Base-by-base conservation (phyloP, 768 basidiomycete genomes). In the Coprinopsis strossmayeri region DNA sequence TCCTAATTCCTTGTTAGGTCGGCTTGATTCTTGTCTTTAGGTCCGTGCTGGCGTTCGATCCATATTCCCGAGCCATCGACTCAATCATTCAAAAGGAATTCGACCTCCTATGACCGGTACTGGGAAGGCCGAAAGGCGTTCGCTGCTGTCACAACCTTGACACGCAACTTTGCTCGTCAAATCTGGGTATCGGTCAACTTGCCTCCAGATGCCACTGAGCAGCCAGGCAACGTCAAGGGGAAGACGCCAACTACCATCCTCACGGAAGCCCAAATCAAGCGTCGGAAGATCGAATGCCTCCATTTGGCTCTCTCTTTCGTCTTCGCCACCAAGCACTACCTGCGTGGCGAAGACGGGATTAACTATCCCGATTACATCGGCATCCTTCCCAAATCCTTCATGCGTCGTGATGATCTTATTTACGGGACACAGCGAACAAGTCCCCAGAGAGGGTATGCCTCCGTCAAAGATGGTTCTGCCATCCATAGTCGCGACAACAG, bases 111-210 rank as follows among this genome's bases (percentile, higher is more conserved):
- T 56, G 87, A 91, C 57, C 82, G 88, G 27, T 91, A 83, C 58
- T 89, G 83, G 75, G 91, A 93, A 69, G 93, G 92, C 41, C 74
- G 93, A 55, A 95, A 88, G 64, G 79, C 82, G 35, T 93, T 93
- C 59, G 82, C 84, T 0, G 57, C 78, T 5, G 62, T 94, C 48
- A 79, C 76, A 10, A 77, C 89, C 12, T 81, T 84, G 59, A 79
- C 81, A 46, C 86, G 90, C 52, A 91, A 85, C 62, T 73, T 93
- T 40, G 66, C 84, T 10, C 82, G 90, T 21, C 74, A 83, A 56
- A 68, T 91, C 41, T 94, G 91, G 91, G 65, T 92, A 48, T 79
- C 86, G 54, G 82, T 84, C 46, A 71, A 74, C n/a, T 70, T 82
- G 26, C 62, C 57, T 5, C 84, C 87, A 2, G 79, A n/a, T n/a